Evolutionary conservation across 73 alveolate species (phyloP).

Genomic region (Paramecium octaurelia): DNA sequence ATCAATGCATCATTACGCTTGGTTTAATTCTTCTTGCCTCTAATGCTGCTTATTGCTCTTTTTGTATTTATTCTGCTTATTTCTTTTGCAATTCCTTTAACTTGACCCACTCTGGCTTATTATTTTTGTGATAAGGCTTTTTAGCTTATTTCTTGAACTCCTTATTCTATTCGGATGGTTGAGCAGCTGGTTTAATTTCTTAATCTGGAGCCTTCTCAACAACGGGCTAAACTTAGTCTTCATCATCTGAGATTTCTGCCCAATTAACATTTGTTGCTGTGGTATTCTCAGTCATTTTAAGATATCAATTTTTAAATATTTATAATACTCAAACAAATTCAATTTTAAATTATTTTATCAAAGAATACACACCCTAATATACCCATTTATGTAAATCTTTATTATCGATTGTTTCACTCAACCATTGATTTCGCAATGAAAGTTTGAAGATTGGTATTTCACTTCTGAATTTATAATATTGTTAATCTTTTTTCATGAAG

Average conservation of each 20-base stretch:
- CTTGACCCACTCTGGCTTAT: not conserved
- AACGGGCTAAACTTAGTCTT: not conserved
- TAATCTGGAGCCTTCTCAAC: not conserved
- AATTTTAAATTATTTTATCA: not conserved
- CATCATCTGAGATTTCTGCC: conserved; percentile 1
- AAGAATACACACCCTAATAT: too few species aligned
- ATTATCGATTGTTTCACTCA: not conserved
- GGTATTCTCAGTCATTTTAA: not conserved
- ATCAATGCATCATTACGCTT: not conserved
- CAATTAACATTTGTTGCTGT: not conserved
- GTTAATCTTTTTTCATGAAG: too few species aligned
- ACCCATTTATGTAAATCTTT: not conserved
- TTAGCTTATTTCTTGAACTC: not conserved
- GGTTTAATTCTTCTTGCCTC: not conserved
- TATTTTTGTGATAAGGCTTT: not conserved
- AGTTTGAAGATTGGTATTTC: not conserved
- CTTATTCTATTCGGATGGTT: not conserved
- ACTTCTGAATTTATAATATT: too few species aligned
- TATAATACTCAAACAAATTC: not conserved
- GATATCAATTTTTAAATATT: not conserved
- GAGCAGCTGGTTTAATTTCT: not conserved
- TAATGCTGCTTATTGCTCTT: not conserved
- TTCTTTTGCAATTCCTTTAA: not conserved
- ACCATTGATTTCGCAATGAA: not conserved
- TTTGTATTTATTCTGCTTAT: not conserved